These are phyloP conservation scores for Cokeromyces recurvatus DNA, from an alignment of 371 early-diverging fungal genomes.

Conservation along the genomic window DNA sequence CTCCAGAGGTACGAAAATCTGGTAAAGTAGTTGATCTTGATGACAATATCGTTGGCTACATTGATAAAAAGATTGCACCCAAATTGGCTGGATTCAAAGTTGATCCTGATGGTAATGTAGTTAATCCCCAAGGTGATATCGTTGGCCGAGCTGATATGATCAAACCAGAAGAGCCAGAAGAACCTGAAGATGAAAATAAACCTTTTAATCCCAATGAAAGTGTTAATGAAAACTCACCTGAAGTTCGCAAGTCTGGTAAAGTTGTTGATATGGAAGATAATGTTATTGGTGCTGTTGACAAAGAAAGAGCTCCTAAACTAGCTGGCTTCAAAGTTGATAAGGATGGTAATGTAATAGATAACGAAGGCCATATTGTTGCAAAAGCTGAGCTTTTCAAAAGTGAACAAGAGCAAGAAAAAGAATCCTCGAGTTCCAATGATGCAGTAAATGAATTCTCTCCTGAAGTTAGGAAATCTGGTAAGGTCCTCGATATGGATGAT, in stretches of 20 bases:
- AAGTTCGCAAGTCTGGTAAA: conserved; percentile 20
- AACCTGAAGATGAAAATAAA: conserved; percentile 10
- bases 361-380: conserved; percentile 1
- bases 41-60: conserved; percentile 9
- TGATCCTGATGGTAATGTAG: conserved; percentile 11
- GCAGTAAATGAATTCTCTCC: conserved; percentile 10
- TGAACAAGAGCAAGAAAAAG: conserved; percentile 3
- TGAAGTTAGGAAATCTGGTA: conserved; percentile 13
- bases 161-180: neutral
- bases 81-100: conserved; percentile 12
- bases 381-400: neutral
- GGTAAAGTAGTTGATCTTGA: conserved; percentile 15
- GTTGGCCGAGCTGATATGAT: conserved; percentile 8
- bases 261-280: conserved; percentile 16
- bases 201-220: conserved; percentile 7
- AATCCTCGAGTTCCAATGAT: conserved; percentile 3
- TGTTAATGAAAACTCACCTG: conserved; percentile 17
- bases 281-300: conserved; percentile 14
- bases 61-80: conserved; percentile 8
- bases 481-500: conserved; percentile 15
- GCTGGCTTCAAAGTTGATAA: conserved; percentile 19
- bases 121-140: conserved; percentile 8
- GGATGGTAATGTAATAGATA: conserved; percentile 7
- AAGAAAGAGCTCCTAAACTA: conserved; percentile 9
- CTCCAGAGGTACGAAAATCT: conserved; percentile 12